These are phyloP conservation scores for Diaporthe eres DNA, from an alignment of 2,329 filamentous ascomycete genomes.

Conservation along the genomic window DNA sequence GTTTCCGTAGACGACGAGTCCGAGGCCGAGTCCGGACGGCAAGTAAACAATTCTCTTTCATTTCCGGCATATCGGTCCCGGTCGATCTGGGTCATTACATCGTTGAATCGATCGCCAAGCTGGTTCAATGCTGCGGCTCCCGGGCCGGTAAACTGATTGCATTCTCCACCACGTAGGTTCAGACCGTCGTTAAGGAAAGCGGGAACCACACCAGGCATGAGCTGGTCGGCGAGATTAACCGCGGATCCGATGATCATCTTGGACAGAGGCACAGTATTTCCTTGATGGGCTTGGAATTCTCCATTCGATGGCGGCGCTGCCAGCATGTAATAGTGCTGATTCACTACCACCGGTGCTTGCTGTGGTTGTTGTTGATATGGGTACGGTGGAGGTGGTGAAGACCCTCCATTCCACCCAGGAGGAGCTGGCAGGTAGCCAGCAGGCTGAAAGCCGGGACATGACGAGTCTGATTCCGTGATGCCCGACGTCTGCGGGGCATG, in stretches of 20 bases:
- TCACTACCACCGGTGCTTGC: slow-evolving; percentile 62
- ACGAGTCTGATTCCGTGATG: slow-evolving; percentile 18
- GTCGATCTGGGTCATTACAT: slow-evolving; percentile 81
- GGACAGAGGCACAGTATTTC: slow-evolving; percentile 47
- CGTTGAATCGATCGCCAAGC: slow-evolving; percentile 74
- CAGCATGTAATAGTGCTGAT: slow-evolving; percentile 65
- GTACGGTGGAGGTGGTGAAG: slow-evolving; percentile 42
- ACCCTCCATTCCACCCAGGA: slow-evolving; percentile 43
- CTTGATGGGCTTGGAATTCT: slow-evolving; percentile 39
- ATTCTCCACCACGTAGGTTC: slow-evolving; percentile 57
- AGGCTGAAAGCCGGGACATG: slow-evolving; percentile 44
- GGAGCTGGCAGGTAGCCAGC: slow-evolving; percentile 48
- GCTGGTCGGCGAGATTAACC: slow-evolving; percentile 58
- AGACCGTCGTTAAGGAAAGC: slow-evolving; percentile 60
- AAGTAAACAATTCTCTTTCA: slow-evolving; percentile 68
- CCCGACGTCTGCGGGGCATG: slow-evolving; percentile 36
- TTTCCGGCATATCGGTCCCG: slow-evolving; percentile 67
- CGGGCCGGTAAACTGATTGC: slow-evolving; percentile 61
- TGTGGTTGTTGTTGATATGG: slow-evolving; percentile 48
- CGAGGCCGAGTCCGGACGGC: slow-evolving; percentile 47
- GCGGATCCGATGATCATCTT: slow-evolving; percentile 58
- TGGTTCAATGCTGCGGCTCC: slow-evolving; percentile 68
- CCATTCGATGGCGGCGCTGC: slow-evolving; percentile 44
- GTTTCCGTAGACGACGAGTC: slow-evolving; percentile 8
- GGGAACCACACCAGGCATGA: slow-evolving; percentile 54